Evolutionary conservation across 805 yeast species (phyloP), one percentile per base, ranked within the genome.

Genomic region (Saccharomyces cerevisiae): DNA sequence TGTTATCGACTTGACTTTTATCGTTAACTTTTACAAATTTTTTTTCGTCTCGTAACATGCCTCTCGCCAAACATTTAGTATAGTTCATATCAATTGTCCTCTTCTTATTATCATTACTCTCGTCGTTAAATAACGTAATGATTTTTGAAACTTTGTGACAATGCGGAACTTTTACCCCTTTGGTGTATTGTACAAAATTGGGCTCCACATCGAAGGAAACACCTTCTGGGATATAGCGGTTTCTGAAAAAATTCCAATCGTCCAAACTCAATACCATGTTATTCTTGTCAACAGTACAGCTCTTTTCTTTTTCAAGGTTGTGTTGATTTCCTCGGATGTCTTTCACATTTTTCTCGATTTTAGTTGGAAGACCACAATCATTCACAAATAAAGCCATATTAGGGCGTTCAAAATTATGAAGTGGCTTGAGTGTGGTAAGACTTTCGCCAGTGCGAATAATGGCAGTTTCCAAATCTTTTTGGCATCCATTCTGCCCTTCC

Each of bases 81-180:
- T 63, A 58, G 50, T 66, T 67, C 65, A 68, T 66, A 6, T 59
- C 64, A n/a, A 63, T 61, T 10, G 54, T 63, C 30, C 57, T 54
- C n/a, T 56, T 49, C 31, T 56, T 61, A 13, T 51, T 55, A 24
- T 58, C 52, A 1, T 48, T 46, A 5, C 53, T 50, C 47, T 64
- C 48, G 11, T 55, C 61, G 27, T 53, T 47, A 41, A 66, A 64
- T 3, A 61, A 36, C 1, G 46, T 36, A 4, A 61, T 36, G 13
- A 66, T 53, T 6, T 52, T 49, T 4, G 47, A 22, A 10, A 58
- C 57, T 22, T 55, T 55, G 6, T 13, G 48, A 27, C 65, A 57
- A 52, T 68, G 71, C 6, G 59, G 59, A 11, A 67, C 43, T 21
- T 24, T 47, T 0, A 52, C 52, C 3, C 32, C 36, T 41, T 57